phyloP scores from a whole-genome alignment of 108 stramenopile genomes.

The Nannochloropsis granulata region DNA sequence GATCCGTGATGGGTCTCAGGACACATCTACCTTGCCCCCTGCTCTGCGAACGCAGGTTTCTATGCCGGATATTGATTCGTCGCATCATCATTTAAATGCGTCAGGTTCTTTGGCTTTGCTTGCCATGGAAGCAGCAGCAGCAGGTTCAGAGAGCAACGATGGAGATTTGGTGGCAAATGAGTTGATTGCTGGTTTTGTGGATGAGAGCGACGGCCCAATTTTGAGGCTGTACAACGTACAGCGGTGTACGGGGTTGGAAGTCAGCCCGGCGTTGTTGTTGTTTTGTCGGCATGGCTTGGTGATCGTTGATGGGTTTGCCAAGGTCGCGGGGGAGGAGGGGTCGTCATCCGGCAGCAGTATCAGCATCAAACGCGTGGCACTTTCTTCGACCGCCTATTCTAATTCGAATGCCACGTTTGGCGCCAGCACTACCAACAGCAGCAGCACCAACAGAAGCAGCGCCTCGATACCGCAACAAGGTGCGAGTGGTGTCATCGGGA shows the following conservation, averaged over 20 bases:
- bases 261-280: background rate
- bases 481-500: background rate
- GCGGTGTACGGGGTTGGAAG: conserved; percentile 7
- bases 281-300: conserved; percentile 5
- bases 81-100: background rate
- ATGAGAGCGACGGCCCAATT: conserved; percentile 1
- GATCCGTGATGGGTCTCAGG: background rate
- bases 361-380: background rate
- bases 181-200: conserved; percentile 4
- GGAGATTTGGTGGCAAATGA: conserved; percentile 1
- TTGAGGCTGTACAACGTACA: conserved; percentile 6
- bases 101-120: background rate
- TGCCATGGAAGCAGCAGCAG: background rate
- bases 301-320: conserved; percentile 9
- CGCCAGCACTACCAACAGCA: too few species aligned
- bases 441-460: too few species aligned
- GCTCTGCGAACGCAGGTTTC: background rate
- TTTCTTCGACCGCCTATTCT: background rate
- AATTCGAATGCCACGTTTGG: background rate
- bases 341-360: background rate
- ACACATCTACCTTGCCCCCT: background rate
- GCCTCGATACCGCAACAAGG: background rate
- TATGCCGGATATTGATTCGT: background rate
- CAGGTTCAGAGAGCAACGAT: background rate
- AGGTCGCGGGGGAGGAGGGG: background rate